Evolutionary conservation across 495 filamentous ascomycete genomes (phyloP).

Genomic region (Coniosporium apollinis): DNA sequence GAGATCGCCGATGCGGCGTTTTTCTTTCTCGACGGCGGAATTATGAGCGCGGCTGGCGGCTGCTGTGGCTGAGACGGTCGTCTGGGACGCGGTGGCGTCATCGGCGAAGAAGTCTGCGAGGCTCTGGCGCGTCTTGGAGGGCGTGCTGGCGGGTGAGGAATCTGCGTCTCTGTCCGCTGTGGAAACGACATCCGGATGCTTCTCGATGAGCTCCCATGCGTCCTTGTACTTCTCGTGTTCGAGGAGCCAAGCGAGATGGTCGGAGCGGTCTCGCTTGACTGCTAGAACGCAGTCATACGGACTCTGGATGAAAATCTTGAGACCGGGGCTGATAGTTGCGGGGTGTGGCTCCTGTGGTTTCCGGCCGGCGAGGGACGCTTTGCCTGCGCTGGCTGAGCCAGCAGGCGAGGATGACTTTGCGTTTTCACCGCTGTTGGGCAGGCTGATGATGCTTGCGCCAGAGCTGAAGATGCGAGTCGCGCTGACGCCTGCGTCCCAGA

Average conservation of each 20-base stretch:
- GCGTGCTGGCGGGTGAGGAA: constrained; percentile 29
- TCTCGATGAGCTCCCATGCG: constrained; percentile 75
- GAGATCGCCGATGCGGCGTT: constrained; percentile 75
- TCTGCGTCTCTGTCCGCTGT: constrained; percentile 17
- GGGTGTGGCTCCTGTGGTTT: constrained; percentile 15
- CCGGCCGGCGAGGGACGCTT: constrained; percentile 9
- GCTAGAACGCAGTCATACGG: constrained; percentile 88
- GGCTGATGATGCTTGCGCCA: constrained; percentile 59
- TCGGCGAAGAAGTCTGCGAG: constrained; percentile 68
- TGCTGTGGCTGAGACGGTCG: constrained; percentile 31
- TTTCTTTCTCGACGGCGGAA: constrained; percentile 70
- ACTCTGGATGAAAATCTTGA: constrained; percentile 91
- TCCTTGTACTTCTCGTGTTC: constrained; percentile 62
- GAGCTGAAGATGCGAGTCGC: constrained; percentile 74
- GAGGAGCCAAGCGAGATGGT: constrained; percentile 73
- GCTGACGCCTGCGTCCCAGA: constrained; percentile 72
- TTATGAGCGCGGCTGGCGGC: constrained; percentile 24
- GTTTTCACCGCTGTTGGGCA: constrained; percentile 24
- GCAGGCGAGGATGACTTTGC: constrained; percentile 28
- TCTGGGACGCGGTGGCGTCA: constrained; percentile 41
- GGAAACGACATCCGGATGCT: constrained; percentile 58
- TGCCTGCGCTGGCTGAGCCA: constrained; percentile 24
- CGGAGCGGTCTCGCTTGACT: constrained; percentile 64
- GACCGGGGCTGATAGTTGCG: constrained; percentile 38
- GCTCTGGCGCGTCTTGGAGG: constrained; percentile 33